Evolutionary conservation across 116 monocot species (phyloP).

Genomic region (Cymodocea nodosa): DNA sequence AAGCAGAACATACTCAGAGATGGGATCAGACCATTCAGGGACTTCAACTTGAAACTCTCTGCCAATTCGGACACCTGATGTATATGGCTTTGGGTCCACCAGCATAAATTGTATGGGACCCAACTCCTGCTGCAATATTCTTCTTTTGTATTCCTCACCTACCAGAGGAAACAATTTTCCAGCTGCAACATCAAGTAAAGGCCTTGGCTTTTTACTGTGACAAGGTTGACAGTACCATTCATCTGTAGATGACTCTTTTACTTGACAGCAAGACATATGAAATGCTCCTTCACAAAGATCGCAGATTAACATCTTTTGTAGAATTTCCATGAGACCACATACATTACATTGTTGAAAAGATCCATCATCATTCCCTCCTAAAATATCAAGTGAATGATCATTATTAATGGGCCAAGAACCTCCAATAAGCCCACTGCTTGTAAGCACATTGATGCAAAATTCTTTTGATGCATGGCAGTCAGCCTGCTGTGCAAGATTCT

Average conservation of each 20-base stretch:
- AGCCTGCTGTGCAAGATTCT: conserved; percentile 7
- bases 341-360: conserved; percentile 28
- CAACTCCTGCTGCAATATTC: conserved; percentile 5
- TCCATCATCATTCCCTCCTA: conserved; percentile 9
- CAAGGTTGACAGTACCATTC: conserved; percentile 49
- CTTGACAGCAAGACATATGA: conserved; percentile 42
- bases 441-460: conserved; percentile 31
- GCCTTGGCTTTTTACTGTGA: conserved; percentile 25
- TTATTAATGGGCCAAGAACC: background rate
- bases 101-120: conserved; percentile 42
- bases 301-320: conserved; percentile 48
- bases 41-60: conserved; percentile 48
- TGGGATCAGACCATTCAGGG: conserved; percentile 38
- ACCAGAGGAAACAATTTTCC: conserved; percentile 9
- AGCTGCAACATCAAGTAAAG: conserved; percentile 3
- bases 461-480: conserved; percentile 19
- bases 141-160: conserved; percentile 12
- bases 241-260: conserved; percentile 21
- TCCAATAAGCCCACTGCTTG: conserved; percentile 19
- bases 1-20: conserved; percentile 20
- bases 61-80: conserved; percentile 37
- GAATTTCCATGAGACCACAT: conserved; percentile 22
- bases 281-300: conserved; percentile 58
- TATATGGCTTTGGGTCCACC: conserved; percentile 27
- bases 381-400: conserved; percentile 10